Evolutionary conservation across 345 rosid genomes (phyloP), one percentile per base, ranked within the genome.

Genomic region (Aethionema arabicum): DNA sequence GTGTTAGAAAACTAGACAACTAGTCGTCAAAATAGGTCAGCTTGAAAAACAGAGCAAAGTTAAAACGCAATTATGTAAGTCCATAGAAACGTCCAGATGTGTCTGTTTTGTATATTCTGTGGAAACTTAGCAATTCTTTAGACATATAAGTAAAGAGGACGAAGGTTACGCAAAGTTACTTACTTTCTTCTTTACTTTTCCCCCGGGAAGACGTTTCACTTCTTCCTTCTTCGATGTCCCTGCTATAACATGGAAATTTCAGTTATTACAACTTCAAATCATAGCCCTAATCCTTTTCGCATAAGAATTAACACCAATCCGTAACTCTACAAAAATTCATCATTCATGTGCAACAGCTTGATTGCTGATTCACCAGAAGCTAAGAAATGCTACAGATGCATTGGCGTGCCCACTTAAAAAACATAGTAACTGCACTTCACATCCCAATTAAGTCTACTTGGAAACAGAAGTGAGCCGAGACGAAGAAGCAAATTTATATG

Each of bases 101-200:
- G 33, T 51, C 4, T 27, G 32, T 33, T 50, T 27, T 60, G 13
- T 47, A 61, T 0, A 13, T 13, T 54, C 41, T 16, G 32, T 67
- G 46, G 30, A 42, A 16, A 47, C 8, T 38, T 69, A 40, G 36
- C 12, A 11, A n/a, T 10, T 6, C 13, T 0, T 40, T 21, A 60
- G 31, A 38, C 56, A 60, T 32, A 30, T 27, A 0, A 55, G 16
- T 10, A 12, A 52, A 9, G 31, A 11, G 2, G 32, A 60, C 16
- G 44, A 13, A 37, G 36, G n/a, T 27, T 31, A 55, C 40, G 8
- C 41, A 48, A 27, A 6, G 30, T 33, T 45, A 48, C 81, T 79
- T 70, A 92, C 98, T 83, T 92, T 92, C 82, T 87, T 92, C 85
- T 92, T 89, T 15, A 89, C 21, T 76, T 92, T 92, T 16, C 96